Conservation (phyloP, 139 green algal genomes). For the Asterochloris sp. region DNA sequence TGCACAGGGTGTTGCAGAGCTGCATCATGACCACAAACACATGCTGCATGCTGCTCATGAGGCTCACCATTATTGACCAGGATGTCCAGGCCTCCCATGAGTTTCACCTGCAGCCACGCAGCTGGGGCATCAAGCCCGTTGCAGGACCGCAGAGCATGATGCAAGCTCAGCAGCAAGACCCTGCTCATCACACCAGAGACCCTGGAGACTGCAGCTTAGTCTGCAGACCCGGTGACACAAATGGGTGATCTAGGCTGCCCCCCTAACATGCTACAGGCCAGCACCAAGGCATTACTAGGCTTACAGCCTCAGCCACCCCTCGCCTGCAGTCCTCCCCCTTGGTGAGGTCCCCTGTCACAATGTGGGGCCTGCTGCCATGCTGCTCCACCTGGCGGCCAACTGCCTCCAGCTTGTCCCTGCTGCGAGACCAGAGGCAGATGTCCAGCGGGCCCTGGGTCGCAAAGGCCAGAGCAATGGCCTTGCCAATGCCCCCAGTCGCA, state of each 20-base stretch:
- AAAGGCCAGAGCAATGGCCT: slow-evolving; percentile 9
- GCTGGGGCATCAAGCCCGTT: too few species aligned
- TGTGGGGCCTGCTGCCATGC: background rate
- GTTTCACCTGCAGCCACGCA: background rate
- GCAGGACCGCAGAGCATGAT: too few species aligned
- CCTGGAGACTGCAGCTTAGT: too few species aligned
- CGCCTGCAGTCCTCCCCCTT: background rate
- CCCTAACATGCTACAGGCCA: too few species aligned
- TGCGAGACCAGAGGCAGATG: slow-evolving; percentile 9
- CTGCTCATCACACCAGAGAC: too few species aligned
- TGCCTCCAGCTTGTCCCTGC: background rate
- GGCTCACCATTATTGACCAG: slow-evolving; percentile 12
- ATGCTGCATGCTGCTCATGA: background rate
- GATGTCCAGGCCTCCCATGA: slow-evolving; percentile 7
- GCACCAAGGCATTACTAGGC: background rate
- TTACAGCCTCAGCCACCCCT: background rate
- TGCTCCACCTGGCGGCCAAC: slow-evolving; percentile 1
- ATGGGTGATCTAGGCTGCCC: too few species aligned
- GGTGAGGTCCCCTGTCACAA: slow-evolving; percentile 5
- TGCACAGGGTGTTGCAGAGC: background rate
- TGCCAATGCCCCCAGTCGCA: background rate
- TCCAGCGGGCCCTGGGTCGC: background rate
- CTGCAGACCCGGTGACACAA: too few species aligned
- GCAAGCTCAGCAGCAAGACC: too few species aligned
- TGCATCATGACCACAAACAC: background rate